phyloP scores from a whole-genome alignment of 768 basidiomycete genomes.

The Pleurotus pulmonarius region DNA sequence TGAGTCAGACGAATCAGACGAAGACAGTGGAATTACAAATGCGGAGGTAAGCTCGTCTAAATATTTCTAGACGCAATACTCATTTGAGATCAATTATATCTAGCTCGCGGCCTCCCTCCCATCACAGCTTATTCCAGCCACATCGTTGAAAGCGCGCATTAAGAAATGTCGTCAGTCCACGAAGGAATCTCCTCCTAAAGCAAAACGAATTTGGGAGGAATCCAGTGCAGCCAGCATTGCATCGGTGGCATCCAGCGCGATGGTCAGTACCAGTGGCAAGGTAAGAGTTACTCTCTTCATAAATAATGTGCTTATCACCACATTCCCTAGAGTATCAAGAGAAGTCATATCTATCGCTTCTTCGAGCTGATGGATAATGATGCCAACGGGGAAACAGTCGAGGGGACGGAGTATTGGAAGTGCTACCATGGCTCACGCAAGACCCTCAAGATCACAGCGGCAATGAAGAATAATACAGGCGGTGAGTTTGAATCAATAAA shows the following conservation, averaged over 20 bases:
- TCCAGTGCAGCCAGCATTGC: not conserved
- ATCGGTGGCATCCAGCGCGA: not conserved
- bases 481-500: too few species aligned
- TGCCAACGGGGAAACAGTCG: not conserved
- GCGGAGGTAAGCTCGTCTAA: not conserved
- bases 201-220: not conserved
- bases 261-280: not conserved
- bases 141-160: not conserved
- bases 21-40: not conserved
- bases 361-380: not conserved
- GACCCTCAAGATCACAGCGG: not conserved
- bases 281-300: too few species aligned
- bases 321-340: not conserved
- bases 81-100: not conserved
- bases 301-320: too few species aligned
- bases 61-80: too few species aligned
- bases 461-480: not conserved
- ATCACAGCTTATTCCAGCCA: not conserved
- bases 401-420: not conserved
- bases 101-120: not conserved
- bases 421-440: not conserved
- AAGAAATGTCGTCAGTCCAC: not conserved
- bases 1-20: not conserved
- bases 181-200: not conserved
- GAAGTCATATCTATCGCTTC: not conserved